A percentile compares a stretch with the other conserved stretches of the same genome.
These are phyloP conservation scores for Metschnikowia colocasiae DNA, from an alignment of 805 yeast genomes.

Conservation along the genomic window DNA sequence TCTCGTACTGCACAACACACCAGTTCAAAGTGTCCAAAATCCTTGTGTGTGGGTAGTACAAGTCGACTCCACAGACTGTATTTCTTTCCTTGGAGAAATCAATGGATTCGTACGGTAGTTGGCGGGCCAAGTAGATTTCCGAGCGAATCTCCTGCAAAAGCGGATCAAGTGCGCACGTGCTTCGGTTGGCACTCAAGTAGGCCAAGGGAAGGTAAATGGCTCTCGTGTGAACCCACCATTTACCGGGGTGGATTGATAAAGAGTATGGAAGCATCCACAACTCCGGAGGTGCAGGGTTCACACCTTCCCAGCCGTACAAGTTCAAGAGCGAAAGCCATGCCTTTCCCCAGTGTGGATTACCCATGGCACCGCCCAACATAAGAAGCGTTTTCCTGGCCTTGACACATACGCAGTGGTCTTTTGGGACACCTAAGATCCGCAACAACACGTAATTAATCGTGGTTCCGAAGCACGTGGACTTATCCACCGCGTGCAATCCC, in stretches of 20 bases:
- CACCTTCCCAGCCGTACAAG: conserved; percentile 92
- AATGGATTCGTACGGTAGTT: conserved; percentile 57
- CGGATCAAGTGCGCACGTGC: conserved; percentile 58
- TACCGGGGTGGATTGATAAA: conserved; percentile 85
- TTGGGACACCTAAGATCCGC: conserved; percentile 71
- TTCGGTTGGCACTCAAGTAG: conserved; percentile 59
- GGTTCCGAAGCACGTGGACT: conserved; percentile 94
- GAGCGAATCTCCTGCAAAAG: conserved; percentile 61
- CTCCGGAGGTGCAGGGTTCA: conserved; percentile 97
- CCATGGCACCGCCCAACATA: conserved; percentile 83
- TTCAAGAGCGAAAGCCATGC: conserved; percentile 80
- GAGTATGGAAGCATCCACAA: conserved; percentile 82
- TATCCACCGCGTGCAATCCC: conserved; percentile 93
- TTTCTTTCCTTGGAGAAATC: conserved; percentile 72
- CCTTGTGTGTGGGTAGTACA: conserved; percentile 87
- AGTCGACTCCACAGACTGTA: conserved; percentile 84
- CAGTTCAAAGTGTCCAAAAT: conserved; percentile 61
- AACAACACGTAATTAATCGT: conserved; percentile 78
- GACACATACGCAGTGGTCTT: conserved; percentile 70
- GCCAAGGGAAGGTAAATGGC: conserved; percentile 88
- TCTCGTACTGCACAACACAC: conserved; percentile 61
- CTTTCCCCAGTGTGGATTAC: conserved; percentile 97
- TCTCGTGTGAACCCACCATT: conserved; percentile 99
- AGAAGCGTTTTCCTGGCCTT: conserved; percentile 71
- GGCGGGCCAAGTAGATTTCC: conserved; percentile 62